Base-by-base conservation (phyloP, 2,329 filamentous ascomycete genomes). In the Coniochaeta ligniaria region DNA sequence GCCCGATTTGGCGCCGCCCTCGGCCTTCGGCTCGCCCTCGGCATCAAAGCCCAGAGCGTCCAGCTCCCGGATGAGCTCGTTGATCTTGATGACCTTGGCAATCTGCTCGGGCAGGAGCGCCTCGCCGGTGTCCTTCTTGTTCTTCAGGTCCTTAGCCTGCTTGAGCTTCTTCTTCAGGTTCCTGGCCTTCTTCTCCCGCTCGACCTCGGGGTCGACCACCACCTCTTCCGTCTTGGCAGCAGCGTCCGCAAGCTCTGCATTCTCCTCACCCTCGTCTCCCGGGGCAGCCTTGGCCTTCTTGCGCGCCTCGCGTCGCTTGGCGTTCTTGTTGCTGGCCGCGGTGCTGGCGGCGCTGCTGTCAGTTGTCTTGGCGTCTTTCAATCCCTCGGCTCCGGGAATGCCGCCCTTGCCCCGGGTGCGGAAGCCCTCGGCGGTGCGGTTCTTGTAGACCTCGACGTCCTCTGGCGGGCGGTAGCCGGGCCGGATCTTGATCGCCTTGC, bases 31-130 rank as follows among this genome's bases (percentile, higher is more conserved):
- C 64, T 93, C 89, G 2, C 88, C 91, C 11, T 96, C 89, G 1
- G 84, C 76, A 72, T 96, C 89, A 64, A 98, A 92, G 0, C 94
- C 94, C 31, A 99, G 80, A 2, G 84, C 83, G 68, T 96, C 91
- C 60, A 99, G 77, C 72, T 98, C 93, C 14, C 92, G 85, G 61
- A 97, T 87, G 58, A 99, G 82, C 77, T 99, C 95, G 64, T 91
- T 92, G 72, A 99, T 96, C 75, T 95, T 96, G 73, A 96, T 96
- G 60, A 99, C 91, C 78, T 99, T 99, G 67, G 94, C 92, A 65
- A 98, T 89, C 77, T 99, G 95, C 77, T 99, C 95, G 0, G 93
- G 94, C 28, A 98, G 80, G 63, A 99, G 76, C 5, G 85, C 82
- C 71, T 91, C 89, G 22, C 95, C 95, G 60, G 86, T 87, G 26